Evolutionary conservation across 768 basidiomycete genomes (phyloP).

Genomic region (Amanita fuliginea): DNA sequence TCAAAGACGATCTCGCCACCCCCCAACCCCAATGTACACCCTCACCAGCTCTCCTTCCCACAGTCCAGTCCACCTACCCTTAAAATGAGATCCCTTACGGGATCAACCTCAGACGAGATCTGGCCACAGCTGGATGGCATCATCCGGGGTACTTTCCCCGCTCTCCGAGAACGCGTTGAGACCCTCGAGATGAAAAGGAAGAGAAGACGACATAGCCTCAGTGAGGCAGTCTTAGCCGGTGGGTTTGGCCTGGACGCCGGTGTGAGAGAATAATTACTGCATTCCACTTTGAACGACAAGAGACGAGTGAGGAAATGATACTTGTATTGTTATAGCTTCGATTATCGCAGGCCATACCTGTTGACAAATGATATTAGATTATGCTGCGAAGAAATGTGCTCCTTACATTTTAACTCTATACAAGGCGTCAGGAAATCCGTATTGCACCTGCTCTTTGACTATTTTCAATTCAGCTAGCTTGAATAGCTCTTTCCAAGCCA

Average conservation of each 20-base stretch:
- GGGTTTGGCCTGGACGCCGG: slow-evolving; percentile 12
- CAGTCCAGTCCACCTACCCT: slow-evolving; percentile 29
- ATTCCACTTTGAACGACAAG: not conserved
- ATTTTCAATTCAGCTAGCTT: slow-evolving; percentile 60
- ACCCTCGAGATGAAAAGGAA: slow-evolving; percentile 29
- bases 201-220: slow-evolving; percentile 29
- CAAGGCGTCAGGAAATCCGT: slow-evolving; percentile 72
- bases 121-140: slow-evolving; percentile 73
- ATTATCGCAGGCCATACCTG: slow-evolving; percentile 51
- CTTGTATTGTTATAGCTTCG: slow-evolving; percentile 1
- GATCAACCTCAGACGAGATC: slow-evolving; percentile 78
- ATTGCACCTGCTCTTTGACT: slow-evolving; percentile 65
- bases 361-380: not conserved
- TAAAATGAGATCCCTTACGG: slow-evolving; percentile 50
- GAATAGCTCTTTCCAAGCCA: slow-evolving; percentile 73
- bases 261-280: slow-evolving; percentile 4
- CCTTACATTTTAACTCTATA: slow-evolving; percentile 82
- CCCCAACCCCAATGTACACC: slow-evolving; percentile 29
- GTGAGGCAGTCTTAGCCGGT: slow-evolving; percentile 37
- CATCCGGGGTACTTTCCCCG: slow-evolving; percentile 47
- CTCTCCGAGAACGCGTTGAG: slow-evolving; percentile 38
- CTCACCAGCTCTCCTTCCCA: slow-evolving; percentile 39
- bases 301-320: not conserved
- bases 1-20: slow-evolving; percentile 15
- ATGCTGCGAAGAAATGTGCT: not conserved